Evolutionary conservation across 768 basidiomycete species (phyloP).

Genomic region (Termitomyces heimii): DNA sequence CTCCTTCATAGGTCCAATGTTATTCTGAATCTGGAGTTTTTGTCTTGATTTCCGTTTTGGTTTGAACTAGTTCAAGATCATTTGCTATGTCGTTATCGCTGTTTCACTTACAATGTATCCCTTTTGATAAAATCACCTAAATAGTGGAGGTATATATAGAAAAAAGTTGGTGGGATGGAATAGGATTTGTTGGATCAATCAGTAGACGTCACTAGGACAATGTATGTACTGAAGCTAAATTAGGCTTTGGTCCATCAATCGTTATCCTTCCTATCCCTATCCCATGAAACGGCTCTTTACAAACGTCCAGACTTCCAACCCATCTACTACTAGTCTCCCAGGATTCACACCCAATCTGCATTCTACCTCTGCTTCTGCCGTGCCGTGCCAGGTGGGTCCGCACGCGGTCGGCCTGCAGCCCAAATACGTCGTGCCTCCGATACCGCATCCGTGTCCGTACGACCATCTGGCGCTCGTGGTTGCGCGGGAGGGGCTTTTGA

Average conservation of each 20-base stretch:
- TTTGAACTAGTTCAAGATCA: not conserved
- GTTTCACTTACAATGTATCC: not conserved
- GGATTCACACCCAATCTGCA: conserved; percentile 5
- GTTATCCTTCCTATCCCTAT: not conserved
- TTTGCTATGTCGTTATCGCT: not conserved
- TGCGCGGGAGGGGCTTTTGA: conserved; percentile 56
- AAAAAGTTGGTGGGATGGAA: not conserved
- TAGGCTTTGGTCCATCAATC: not conserved
- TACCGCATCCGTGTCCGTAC: conserved; percentile 73
- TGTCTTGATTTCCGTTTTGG: not conserved
- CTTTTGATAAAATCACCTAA: not conserved
- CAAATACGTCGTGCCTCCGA: conserved; percentile 56
- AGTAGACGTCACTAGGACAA: not conserved
- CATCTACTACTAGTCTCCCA: conserved; percentile 21
- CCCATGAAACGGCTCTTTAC: conserved; percentile 16
- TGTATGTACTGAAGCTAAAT: not conserved
- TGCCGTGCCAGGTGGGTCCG: conserved; percentile 9
- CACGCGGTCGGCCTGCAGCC: conserved; percentile 45
- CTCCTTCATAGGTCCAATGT: conserved; percentile 3
- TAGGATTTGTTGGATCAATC: not conserved
- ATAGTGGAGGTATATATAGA: not conserved
- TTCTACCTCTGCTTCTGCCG: conserved; percentile 6
- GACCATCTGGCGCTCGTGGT: conserved; percentile 59
- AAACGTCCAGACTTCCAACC: conserved; percentile 24
- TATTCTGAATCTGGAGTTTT: no score